Percentiles rank a stretch among this genome's conserved stretches.
phyloP scores from a whole-genome alignment of 75 land plant genomes.

The Isoetes taiwanensis region DNA sequence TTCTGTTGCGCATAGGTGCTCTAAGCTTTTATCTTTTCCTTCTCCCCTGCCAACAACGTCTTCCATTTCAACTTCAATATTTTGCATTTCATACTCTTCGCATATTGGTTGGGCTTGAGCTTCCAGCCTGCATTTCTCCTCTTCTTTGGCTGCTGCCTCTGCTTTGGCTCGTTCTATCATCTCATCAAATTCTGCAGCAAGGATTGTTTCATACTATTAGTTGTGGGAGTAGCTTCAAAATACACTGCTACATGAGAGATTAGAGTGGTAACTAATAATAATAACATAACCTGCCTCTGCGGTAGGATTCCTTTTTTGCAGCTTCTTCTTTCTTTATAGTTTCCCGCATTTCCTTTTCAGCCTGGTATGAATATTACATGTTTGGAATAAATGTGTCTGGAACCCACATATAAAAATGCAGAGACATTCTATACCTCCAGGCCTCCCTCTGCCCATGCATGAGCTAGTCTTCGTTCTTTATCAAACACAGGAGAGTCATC shows the following conservation, averaged over 20 bases:
- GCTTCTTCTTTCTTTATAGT: constrained; percentile 23
- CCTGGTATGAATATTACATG: too few relatives aligned
- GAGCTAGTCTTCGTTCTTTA: constrained; percentile 25
- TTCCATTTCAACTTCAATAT: not conserved
- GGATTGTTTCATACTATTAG: not conserved
- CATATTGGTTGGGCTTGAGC: not conserved
- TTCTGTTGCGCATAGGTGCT: not conserved
- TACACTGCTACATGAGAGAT: not conserved
- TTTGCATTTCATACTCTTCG: not conserved
- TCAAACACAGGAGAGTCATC: constrained; percentile 33
- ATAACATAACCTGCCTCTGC: constrained; percentile 12
- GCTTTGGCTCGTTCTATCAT: constrained; percentile 14
- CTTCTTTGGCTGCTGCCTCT: constrained; percentile 9
- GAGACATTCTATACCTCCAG: too few relatives aligned
- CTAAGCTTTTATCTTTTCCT: not conserved
- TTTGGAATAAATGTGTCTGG: too few relatives aligned
- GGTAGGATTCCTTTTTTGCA: constrained; percentile 11
- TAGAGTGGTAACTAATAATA: not conserved
- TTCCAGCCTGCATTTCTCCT: constrained; percentile 7
- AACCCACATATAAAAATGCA: too few relatives aligned
- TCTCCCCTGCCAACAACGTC: not conserved
- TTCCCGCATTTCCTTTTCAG: constrained; percentile 23
- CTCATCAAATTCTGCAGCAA: constrained; percentile 16
- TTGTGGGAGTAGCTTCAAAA: not conserved
- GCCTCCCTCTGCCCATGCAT: constrained; percentile 25